These are phyloP conservation scores for Arxiozyma bovina DNA, from an alignment of 1,139 yeast genomes.

Conservation along the genomic window DNA sequence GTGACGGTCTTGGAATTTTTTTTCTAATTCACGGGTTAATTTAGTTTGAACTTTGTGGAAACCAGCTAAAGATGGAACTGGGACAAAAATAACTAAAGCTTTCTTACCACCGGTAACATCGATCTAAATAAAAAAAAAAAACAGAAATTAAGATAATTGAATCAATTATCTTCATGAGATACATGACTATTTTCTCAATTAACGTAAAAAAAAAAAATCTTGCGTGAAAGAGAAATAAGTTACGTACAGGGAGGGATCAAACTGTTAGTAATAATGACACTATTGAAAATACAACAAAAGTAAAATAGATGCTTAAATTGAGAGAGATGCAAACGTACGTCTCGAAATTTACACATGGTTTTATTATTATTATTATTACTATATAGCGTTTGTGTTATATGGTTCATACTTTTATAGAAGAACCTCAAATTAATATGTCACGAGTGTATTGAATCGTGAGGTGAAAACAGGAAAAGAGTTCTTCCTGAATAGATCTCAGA, in stretches of 20 bases:
- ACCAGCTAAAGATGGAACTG: conserved; percentile 86
- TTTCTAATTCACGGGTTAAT: conserved; percentile 98
- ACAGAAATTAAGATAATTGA: background rate
- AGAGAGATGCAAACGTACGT: background rate
- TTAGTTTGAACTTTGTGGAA: conserved; percentile 97
- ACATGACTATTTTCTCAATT: background rate
- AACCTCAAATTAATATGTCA: background rate
- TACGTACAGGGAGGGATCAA: background rate
- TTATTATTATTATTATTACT: too few relatives aligned
- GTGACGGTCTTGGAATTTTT: conserved; percentile 99
- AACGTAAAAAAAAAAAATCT: background rate
- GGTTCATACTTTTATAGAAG: too few relatives aligned
- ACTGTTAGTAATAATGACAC: background rate
- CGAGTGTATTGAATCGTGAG: background rate
- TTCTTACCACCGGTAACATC: conserved; percentile 98
- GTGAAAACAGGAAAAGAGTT: background rate
- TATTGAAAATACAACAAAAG: background rate
- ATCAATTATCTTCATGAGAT: too few relatives aligned
- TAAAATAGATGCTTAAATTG: background rate
- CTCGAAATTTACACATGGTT: background rate
- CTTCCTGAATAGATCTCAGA: background rate
- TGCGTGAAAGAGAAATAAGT: background rate
- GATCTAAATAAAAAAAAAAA: conserved; percentile 36
- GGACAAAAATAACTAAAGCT: conserved; percentile 97
- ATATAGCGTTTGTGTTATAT: too few relatives aligned